A percentile compares a stretch with the other conserved stretches of the same genome.
phyloP scores from a whole-genome alignment of 176 grass and related monocot species.

The Pontederia paniculata region DNA sequence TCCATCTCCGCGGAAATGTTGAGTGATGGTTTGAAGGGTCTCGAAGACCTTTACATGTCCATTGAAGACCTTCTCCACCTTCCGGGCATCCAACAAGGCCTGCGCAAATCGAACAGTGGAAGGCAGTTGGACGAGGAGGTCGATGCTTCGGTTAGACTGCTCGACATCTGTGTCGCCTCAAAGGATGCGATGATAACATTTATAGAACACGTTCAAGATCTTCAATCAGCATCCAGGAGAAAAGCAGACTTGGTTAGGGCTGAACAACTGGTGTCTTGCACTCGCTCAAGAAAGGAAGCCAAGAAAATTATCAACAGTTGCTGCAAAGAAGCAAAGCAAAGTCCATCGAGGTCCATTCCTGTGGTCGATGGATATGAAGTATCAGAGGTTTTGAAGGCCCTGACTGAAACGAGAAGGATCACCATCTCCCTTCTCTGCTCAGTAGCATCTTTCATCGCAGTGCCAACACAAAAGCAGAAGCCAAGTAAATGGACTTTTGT shows the following conservation, averaged over 20 bases:
- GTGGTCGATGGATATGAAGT: neutral
- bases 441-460: neutral
- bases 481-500: neutral
- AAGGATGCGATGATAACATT: neutral
- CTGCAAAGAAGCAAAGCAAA: slow-evolving; percentile 1
- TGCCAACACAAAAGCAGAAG: neutral
- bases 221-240: slow-evolving; percentile 4
- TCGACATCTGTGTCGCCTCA: slow-evolving; percentile 8
- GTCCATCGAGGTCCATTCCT: neutral
- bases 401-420: neutral
- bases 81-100: neutral
- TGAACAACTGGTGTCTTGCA: neutral
- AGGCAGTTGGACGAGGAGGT: slow-evolving; percentile 14
- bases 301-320: slow-evolving; percentile 1
- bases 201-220: slow-evolving; percentile 1
- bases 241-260: neutral
- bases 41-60: neutral
- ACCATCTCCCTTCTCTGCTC: neutral
- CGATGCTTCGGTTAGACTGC: slow-evolving; percentile 2
- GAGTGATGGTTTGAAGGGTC: slow-evolving; percentile 1
- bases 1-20: neutral
- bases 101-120: neutral
- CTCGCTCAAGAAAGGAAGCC: neutral
- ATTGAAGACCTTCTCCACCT: slow-evolving; percentile 16
- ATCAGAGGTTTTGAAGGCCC: neutral